Evolutionary conservation across 2,329 filamentous ascomycete species (phyloP), one percentile per base, ranked within the genome.

Genomic region (Exserohilum turcica): DNA sequence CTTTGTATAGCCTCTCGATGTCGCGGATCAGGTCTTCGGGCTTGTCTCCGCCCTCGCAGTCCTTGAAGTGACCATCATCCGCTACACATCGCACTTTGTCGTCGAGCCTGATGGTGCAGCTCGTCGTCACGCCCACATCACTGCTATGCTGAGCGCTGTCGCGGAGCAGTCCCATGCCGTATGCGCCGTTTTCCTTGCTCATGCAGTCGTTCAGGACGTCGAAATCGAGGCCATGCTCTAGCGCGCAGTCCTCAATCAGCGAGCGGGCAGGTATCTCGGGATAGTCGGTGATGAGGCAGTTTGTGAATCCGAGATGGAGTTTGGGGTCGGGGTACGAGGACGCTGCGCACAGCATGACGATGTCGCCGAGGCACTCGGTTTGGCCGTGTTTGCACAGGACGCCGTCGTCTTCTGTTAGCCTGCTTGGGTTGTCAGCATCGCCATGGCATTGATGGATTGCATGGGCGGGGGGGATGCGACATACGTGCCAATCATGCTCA

Each of bases 151-250:
- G 74, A 29, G 91, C 86, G 70, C 89, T 92, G 39, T 82, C 76
- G 51, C 88, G 80, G 55, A 94, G 76, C 79, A 92, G 76, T 1
- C 82, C 79, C 63, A 91, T 78, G 3, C 87, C 89, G 54, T 86
- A 83, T 1, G 84, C 86, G 27, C 91, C 90, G 62, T 91, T 85
- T 54, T 96, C 88, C 57, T 84, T 81, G 35, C 87, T 87, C 37
- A 91, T 87, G 73, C 94, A 99, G 16, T 88, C 80, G 73, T 97
- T 95, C 49, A 99, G 76, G 59, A 84, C 81, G 21, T 86, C 82
- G 71, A 97, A 91, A 67, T 94, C 88, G 43, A 97, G 86, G 24
- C 91, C 92, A 69, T 96, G 91, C 76, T 97, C 91, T 44, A 96
- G 80, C 3, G 94, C 91, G 73, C 94, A 99, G 70, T 91, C 86